Conservation (phyloP, 192 early-diverging fungal species). For the Helicostylum pulchrum region DNA sequence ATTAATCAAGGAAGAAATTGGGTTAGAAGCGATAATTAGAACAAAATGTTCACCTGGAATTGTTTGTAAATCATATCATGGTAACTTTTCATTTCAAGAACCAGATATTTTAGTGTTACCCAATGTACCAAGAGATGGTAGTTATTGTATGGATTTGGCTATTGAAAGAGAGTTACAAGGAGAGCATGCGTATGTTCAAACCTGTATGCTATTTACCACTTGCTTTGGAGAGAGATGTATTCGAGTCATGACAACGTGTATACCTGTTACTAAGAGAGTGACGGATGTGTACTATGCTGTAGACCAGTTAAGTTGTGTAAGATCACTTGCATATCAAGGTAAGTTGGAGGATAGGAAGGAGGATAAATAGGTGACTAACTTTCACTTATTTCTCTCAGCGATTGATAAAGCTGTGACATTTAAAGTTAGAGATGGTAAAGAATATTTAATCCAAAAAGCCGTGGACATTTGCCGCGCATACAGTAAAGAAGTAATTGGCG, state of each 20-base stretch:
- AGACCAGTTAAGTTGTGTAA: constrained; percentile 67
- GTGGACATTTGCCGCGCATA: constrained; percentile 72
- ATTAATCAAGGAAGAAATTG: constrained; percentile 61
- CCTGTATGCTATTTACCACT: constrained; percentile 79
- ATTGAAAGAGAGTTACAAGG: constrained; percentile 56
- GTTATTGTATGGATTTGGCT: constrained; percentile 66
- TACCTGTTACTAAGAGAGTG: constrained; percentile 69
- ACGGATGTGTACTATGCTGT: constrained; percentile 64
- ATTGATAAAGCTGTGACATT: constrained; percentile 67
- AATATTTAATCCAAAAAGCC: constrained; percentile 65
- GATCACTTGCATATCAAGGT: constrained; percentile 67
- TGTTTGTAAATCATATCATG: constrained; percentile 72
- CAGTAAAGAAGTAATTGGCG: constrained; percentile 59
- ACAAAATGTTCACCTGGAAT: constrained; percentile 76
- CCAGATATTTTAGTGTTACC: constrained; percentile 80
- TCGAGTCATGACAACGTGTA: constrained; percentile 71
- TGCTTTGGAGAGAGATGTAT: constrained; percentile 78
- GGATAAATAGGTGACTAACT: too few species aligned
- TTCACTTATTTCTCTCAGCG: constrained; percentile 37
- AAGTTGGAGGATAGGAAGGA: neutral
- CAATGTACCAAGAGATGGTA: constrained; percentile 76
- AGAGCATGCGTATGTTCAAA: constrained; percentile 73
- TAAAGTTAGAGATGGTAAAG: constrained; percentile 74
- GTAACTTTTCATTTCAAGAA: constrained; percentile 82
- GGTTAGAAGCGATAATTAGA: constrained; percentile 79